phyloP scores from a whole-genome alignment of 2,329 filamentous ascomycete species.

The Pyrenophora tritici-repentis region DNA sequence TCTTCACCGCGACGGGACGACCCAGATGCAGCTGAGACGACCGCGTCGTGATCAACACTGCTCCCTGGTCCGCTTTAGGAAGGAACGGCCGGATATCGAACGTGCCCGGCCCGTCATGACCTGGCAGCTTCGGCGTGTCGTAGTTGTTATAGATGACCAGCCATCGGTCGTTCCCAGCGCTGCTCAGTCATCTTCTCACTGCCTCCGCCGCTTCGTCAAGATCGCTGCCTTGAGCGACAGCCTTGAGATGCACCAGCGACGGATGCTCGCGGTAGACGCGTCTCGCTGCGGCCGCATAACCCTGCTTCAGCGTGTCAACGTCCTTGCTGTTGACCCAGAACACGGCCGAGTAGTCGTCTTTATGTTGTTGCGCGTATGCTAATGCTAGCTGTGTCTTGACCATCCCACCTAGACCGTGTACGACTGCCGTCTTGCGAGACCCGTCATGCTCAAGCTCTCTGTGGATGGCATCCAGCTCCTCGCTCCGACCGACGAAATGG shows the following conservation, averaged over 20 bases:
- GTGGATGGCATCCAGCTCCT: constrained; percentile 38
- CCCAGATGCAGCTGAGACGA: constrained; percentile 7
- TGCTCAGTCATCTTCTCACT: too few species aligned
- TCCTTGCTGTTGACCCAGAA: constrained; percentile 54
- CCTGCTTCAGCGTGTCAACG: constrained; percentile 45
- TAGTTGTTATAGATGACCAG: constrained; percentile 52
- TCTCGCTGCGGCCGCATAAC: constrained; percentile 37
- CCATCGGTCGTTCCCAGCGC: too few species aligned
- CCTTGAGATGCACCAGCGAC: constrained; percentile 24
- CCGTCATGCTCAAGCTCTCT: constrained; percentile 28
- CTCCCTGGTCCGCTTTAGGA: constrained; percentile 2
- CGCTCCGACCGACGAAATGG: constrained; percentile 40
- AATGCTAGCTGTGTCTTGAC: constrained; percentile 52
- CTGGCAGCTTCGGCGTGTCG: constrained; percentile 44
- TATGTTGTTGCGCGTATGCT: constrained; percentile 26
- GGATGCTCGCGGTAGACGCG: constrained; percentile 38
- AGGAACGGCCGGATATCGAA: constrained; percentile 39
- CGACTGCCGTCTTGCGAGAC: constrained; percentile 31
- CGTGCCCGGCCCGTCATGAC: constrained; percentile 10
- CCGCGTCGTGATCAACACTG: constrained; percentile 11
- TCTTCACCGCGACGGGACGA: constrained; percentile 6
- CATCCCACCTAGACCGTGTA: constrained; percentile 53
- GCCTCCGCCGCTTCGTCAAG: constrained; percentile 32
- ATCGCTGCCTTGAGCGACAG: constrained; percentile 26
- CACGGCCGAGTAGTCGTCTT: constrained; percentile 46